Evolutionary conservation across 495 filamentous ascomycete genomes (phyloP), one percentile per base, ranked within the genome.

Genomic region (Astrothelium macrocarpum): DNA sequence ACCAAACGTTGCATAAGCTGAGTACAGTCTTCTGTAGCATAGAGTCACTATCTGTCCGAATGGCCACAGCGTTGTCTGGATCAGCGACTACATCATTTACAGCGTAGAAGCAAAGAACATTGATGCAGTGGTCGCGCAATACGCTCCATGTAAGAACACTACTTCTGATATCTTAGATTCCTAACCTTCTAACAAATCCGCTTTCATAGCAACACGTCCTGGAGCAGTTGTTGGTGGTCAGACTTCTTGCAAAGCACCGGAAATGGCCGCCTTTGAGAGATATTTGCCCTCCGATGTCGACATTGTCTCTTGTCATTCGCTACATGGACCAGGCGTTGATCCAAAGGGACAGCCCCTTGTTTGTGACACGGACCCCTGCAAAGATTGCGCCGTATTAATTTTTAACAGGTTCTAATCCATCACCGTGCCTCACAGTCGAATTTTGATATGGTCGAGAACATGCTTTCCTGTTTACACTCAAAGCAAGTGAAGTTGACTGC

Each of bases 1-100:
- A 39, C 58, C 34, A 64, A 43, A 62, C 28, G 29, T 31, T 69
- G 62, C 64, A 62, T 25, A 46, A 66, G 45, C 32, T 66, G 71
- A 83, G 82, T 83, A 87, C 82, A 87, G 82, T 80, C 53, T 29
- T 70, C 63, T 65, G 53, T 80, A 90, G 87, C 80, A 68, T 61
- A 89, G 88, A 77, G 79, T 93, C 67, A 76, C 84, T 70, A 91
- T 98, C 72, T 84, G 89, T 65, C 83, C 83, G 71, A 95, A 96
- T 84, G 95, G 95, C 64, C 92, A 96, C 79, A 84, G 93, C 75
- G 92, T 98, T 67, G 95, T 93, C 64, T 85, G 95, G 73, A 82
- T 85, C 73, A 95, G 91, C 82, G 91, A 96, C 81, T 96, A 89
- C 72, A 97, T 97, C 75, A 87, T 97, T 72, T 98, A 98, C 82